A percentile compares a stretch with the other conserved stretches of the same genome.
phyloP scores from a whole-genome alignment of 306 rosid species.

The Astragalus glycyphyllos region DNA sequence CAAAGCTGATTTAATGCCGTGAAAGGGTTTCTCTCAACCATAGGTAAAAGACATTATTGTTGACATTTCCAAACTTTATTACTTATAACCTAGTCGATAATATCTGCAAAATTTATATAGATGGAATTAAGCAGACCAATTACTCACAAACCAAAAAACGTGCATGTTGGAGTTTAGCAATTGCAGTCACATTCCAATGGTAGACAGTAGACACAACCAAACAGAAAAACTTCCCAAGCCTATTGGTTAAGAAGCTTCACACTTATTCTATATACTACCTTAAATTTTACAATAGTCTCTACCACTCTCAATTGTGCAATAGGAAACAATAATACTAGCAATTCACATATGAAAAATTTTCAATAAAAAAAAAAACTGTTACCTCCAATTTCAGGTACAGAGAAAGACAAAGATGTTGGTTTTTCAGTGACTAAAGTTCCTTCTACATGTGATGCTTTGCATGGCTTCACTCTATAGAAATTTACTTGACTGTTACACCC shows the following conservation, averaged over 20 bases:
- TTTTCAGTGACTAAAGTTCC: slow-evolving; percentile 65
- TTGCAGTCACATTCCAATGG: background rate
- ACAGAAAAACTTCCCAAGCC: background rate
- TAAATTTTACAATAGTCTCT: background rate
- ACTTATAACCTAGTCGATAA: background rate
- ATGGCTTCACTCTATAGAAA: slow-evolving; percentile 48
- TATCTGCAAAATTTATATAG: background rate
- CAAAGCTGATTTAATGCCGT: slow-evolving; percentile 7
- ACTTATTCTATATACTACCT: slow-evolving; percentile 5
- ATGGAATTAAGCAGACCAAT: background rate
- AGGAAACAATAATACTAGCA: background rate
- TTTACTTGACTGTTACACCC: slow-evolving; percentile 11
- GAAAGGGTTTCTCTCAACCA: slow-evolving; percentile 7
- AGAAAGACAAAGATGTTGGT: slow-evolving; percentile 51
- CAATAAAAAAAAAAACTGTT: slow-evolving; percentile 13
- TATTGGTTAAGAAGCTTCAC: background rate
- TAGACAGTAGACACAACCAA: slow-evolving; percentile 20
- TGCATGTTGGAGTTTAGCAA: background rate
- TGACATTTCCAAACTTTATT: background rate
- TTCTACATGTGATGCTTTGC: slow-evolving; percentile 55
- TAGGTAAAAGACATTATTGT: slow-evolving; percentile 1
- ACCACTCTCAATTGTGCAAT: background rate
- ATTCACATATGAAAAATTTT: background rate
- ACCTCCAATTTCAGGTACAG: slow-evolving; percentile 74
- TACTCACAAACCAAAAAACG: background rate